Evolutionary conservation across 306 rosid species (phyloP).

Genomic region (Acmispon strigosus): DNA sequence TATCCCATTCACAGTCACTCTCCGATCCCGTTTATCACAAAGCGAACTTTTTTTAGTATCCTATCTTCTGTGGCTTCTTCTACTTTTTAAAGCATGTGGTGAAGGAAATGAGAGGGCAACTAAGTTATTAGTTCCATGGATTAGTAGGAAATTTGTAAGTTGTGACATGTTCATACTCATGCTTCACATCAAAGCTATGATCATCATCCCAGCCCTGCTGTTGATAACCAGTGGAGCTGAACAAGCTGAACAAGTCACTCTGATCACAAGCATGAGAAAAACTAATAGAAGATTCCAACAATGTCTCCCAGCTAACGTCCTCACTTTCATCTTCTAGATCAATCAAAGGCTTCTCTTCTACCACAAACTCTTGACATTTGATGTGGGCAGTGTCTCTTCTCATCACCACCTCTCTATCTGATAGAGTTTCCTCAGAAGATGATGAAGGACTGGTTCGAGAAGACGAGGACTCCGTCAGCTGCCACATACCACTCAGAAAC

Average conservation of each 20-base stretch:
- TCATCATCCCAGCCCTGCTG: too few relatives aligned
- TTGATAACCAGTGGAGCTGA: too few relatives aligned
- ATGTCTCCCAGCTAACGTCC: slow-evolving; percentile 48
- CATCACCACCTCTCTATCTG: neutral
- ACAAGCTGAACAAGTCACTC: neutral
- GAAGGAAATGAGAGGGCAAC: too few relatives aligned
- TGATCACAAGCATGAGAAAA: slow-evolving; percentile 13
- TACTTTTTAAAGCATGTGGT: too few relatives aligned
- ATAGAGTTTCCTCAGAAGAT: neutral
- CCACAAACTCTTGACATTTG: slow-evolving; percentile 19
- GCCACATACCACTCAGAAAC: slow-evolving; percentile 61
- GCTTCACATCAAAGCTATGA: too few relatives aligned
- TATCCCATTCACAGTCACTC: too few relatives aligned
- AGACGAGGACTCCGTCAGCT: slow-evolving; percentile 31
- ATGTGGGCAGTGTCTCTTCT: neutral
- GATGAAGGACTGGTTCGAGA: slow-evolving; percentile 22
- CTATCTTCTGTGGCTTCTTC: too few relatives aligned
- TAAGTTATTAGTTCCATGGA: too few relatives aligned
- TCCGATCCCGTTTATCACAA: too few relatives aligned
- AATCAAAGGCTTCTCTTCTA: slow-evolving; percentile 44
- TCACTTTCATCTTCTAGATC: slow-evolving; percentile 24
- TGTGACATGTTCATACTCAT: too few relatives aligned
- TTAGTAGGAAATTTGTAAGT: too few relatives aligned
- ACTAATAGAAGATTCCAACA: slow-evolving; percentile 55
- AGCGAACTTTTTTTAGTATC: too few relatives aligned